A percentile compares a stretch with the other conserved stretches of the same genome.
Conservation (phyloP, 2,329 filamentous ascomycete genomes). For the Aspergillus sergii region DNA sequence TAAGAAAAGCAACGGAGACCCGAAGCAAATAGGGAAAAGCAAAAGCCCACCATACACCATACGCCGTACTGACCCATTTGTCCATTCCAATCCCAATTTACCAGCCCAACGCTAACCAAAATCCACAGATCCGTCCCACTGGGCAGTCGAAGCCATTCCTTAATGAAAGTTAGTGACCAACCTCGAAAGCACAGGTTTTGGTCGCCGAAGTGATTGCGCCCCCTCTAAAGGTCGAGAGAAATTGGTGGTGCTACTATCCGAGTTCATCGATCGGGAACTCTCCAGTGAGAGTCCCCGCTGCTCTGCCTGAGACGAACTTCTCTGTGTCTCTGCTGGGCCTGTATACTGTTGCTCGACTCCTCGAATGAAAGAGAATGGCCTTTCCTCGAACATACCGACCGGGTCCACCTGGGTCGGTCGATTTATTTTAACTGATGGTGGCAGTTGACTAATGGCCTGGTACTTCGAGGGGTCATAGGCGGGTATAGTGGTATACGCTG, state of each 20-base stretch:
- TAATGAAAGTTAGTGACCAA: slow-evolving; percentile 38
- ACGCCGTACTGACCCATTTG: not conserved
- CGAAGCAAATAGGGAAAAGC: not conserved
- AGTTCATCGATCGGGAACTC: slow-evolving; percentile 6
- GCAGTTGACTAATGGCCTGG: slow-evolving; percentile 11
- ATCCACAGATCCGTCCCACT: not conserved
- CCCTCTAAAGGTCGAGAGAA: slow-evolving; percentile 7
- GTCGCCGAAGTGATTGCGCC: slow-evolving; percentile 21
- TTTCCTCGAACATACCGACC: not conserved
- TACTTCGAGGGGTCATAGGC: slow-evolving; percentile 41
- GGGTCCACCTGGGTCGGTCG: not conserved
- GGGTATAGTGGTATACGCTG: slow-evolving; percentile 31
- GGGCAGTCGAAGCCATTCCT: not conserved
- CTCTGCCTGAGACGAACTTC: not conserved
- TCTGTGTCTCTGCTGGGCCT: not conserved
- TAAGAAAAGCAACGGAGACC: not conserved
- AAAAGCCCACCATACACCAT: not conserved
- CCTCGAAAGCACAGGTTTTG: slow-evolving; percentile 39
- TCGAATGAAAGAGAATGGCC: slow-evolving; percentile 2
- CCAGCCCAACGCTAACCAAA: slow-evolving; percentile 2
- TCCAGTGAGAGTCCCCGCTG: slow-evolving; percentile 5
- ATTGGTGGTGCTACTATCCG: slow-evolving; percentile 3
- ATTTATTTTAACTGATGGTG: slow-evolving; percentile 2
- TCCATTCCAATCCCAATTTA: not conserved
- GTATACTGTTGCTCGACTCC: slow-evolving; percentile 2